These are phyloP conservation scores for Phanerodontia chrysosporium DNA, from an alignment of 768 basidiomycete species.

Conservation along the genomic window DNA sequence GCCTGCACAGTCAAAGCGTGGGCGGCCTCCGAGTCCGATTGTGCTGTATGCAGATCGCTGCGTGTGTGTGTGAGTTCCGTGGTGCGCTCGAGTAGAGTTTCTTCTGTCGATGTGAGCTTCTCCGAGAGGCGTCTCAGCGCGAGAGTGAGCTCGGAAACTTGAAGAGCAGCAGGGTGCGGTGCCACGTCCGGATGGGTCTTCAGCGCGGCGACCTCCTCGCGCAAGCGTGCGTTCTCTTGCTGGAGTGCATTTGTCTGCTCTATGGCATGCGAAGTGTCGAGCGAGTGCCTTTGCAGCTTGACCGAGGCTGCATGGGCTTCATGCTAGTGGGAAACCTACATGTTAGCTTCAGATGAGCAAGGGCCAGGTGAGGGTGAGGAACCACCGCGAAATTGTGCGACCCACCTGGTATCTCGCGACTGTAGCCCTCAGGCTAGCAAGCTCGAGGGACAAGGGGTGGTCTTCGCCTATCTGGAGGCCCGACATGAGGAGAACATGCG, in stretches of 20 bases:
- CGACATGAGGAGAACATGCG: slow-evolving; percentile 7
- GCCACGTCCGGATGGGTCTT: slow-evolving; percentile 47
- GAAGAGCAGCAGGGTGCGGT: slow-evolving; percentile 32
- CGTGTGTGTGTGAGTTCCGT: slow-evolving; percentile 40
- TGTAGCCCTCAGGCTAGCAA: slow-evolving; percentile 31
- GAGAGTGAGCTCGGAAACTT: slow-evolving; percentile 56
- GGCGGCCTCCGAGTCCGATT: slow-evolving; percentile 43
- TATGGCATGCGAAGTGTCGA: slow-evolving; percentile 46
- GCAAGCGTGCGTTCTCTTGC: slow-evolving; percentile 53
- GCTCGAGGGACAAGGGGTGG: slow-evolving; percentile 34
- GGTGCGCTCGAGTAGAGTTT: slow-evolving; percentile 44
- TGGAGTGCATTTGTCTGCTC: slow-evolving; percentile 48
- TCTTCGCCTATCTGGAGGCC: slow-evolving; percentile 25
- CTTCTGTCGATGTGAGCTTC: slow-evolving; percentile 61
- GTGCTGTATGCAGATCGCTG: slow-evolving; percentile 41
- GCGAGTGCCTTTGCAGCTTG: slow-evolving; percentile 59
- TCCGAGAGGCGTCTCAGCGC: slow-evolving; percentile 65
- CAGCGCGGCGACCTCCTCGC: slow-evolving; percentile 52
- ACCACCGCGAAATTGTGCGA: neutral
- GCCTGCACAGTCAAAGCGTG: slow-evolving; percentile 51
- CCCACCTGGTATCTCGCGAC: slow-evolving; percentile 34
- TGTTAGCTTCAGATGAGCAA: slow-evolving; percentile 22
- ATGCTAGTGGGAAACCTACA: slow-evolving; percentile 42
- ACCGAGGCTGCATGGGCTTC: slow-evolving; percentile 64
- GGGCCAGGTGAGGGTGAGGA: slow-evolving; percentile 1